Evolutionary conservation across 2,329 filamentous ascomycete genomes (phyloP), one percentile per base, ranked within the genome.

Genomic region (Drechslerella coelobrocha): DNA sequence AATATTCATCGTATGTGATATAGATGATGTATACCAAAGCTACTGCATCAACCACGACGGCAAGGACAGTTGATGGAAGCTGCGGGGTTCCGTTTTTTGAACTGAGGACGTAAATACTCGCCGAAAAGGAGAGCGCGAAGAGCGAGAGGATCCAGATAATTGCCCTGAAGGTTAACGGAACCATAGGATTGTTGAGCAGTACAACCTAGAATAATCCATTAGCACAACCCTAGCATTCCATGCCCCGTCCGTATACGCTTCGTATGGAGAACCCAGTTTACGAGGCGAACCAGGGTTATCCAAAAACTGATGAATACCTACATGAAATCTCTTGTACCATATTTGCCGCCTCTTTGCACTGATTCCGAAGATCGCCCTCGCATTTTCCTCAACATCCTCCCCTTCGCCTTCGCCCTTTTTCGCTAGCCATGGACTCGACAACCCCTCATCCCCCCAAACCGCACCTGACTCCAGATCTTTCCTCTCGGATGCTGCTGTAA

Each of bases 1-100:
- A 94, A 80, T 97, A 97, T 80, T 99, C 94, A 77, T 99, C 94
- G 81, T 88, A 96, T 23, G 92, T 95, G 81, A 97, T 94, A 80
- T 96, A 97, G 52, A 90, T 81, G 61, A 95, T 89, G 79, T 97
- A 99, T 1, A 93, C 86, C 66, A 97, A 84, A 2, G 94, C 93
- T 12, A 97, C 84, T 5, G 89, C 87, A 79, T 97, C 93, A 39
- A 99, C 90, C 34, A 91, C 86, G 59, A 97, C 88, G 27, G 93
- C 93, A 81, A 97, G 92, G 68, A 92, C 85, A 6, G 91, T 89
- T 55, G 94, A 95, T 39, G 89, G 86, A 27, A 85, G 86, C 77
- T 91, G 87, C 1, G 82, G 79, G 27, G 81, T 78, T 77, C 78
- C 65, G 76, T 80, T 75, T 75, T 79, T 75, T 24, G 81, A 79